Base-by-base conservation (phyloP, 1,139 yeast species). In the Geotrichum candidum region DNA sequence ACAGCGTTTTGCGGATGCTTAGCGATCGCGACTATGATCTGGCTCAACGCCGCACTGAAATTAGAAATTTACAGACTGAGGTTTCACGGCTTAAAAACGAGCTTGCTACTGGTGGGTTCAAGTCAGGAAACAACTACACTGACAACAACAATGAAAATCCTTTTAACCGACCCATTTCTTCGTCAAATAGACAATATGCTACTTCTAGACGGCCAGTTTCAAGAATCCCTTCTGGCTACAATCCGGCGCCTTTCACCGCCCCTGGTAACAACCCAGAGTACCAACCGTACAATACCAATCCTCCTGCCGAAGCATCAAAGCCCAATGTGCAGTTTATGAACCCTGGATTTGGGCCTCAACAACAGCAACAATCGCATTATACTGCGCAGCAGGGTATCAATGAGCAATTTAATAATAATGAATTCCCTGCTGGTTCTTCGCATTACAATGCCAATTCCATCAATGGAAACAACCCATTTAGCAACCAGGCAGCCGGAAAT, bases 41-140 rank as follows among this genome's bases (percentile, higher is more conserved):
- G 15, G 33, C 57, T 51, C 62, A 59, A 38, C 61, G 61, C 50
- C 62, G 61, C 25, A 59, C 58, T 41, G 54, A 41, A 41, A 41
- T 41, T n/a, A 41, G 46, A 41, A 41, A 11, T 41, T 41, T 41
- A 41, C 46, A 41, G 15, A n/a, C 46, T 41, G 46, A 41, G 18
- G 18, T 41, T 6, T 41, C 46, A 41, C 18, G 46, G 13, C 57
- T 59, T 9, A 51, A 55, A n/a, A 15, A 23, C 22, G 59, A 59
- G 46, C 38, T 58, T 54, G 48, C 53, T 5, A 50, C 23, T 22
- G 4, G 27, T 18, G 25, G 18, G 29, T 23, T 18, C 35, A 38
- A 56, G 48, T 18, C 51, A 23, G 35, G 45, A 9, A 41, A 41
- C 22, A 41, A 41, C 2, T 41, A 41, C 46, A 2, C 46, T 41